A percentile compares a stretch with the other conserved stretches of the same genome.
Conservation (phyloP, 179 eudicot species). For the Gypsophila paniculata region DNA sequence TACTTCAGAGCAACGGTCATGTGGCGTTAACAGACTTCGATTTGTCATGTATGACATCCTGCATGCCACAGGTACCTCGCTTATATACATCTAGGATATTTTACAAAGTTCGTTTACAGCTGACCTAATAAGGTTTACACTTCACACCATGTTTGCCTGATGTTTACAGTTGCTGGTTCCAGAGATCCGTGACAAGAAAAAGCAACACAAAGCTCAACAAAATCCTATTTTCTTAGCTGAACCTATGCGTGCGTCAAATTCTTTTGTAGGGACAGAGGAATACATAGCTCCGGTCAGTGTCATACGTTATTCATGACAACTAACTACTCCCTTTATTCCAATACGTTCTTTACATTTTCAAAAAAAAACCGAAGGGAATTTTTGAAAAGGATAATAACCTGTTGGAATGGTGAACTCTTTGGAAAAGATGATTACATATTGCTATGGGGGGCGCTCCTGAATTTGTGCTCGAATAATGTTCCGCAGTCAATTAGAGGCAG, state of each 20-base stretch:
- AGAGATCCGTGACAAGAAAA: conserved; percentile 60
- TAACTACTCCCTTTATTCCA: no score
- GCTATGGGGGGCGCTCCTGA: not conserved
- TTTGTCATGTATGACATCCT: conserved; percentile 92
- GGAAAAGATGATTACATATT: not conserved
- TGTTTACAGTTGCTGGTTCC: conserved; percentile 66
- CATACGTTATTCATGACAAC: not conserved
- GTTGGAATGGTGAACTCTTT: not conserved
- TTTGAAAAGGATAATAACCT: no score
- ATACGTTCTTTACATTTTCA: no score
- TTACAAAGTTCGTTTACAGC: not conserved
- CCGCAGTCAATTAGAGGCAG: not conserved
- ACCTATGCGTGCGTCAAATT: conserved; percentile 95
- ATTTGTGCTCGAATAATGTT: not conserved
- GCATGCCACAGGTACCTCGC: conserved; percentile 80
- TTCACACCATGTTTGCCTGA: conserved; percentile 8
- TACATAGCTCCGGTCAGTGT: conserved; percentile 91
- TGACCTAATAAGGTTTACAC: not conserved
- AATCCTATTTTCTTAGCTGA: conserved; percentile 86
- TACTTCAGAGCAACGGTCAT: conserved; percentile 79
- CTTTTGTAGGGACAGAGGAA: conserved; percentile 99
- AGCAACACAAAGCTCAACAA: conserved; percentile 54
- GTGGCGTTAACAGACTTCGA: conserved; percentile 91
- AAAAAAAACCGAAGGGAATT: no score
- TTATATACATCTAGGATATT: not conserved